phyloP scores from a whole-genome alignment of 495 filamentous ascomycete genomes.

The Annulohypoxylon maeteangense region DNA sequence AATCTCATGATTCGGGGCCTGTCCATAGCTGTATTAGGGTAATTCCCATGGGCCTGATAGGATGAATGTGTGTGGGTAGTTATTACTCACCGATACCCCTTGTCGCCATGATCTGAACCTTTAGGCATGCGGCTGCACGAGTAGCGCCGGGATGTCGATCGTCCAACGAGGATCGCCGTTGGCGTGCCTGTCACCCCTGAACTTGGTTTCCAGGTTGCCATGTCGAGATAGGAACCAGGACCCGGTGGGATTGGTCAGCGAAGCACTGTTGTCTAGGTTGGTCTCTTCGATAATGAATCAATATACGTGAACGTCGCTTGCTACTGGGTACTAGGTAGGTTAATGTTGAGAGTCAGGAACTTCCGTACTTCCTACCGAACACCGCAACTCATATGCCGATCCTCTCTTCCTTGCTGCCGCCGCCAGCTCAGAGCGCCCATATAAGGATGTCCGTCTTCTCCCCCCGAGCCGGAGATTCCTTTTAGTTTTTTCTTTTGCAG shows the following conservation, averaged over 20 bases:
- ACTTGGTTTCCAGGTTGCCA: conserved; percentile 17
- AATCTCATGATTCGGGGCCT: conserved; percentile 36
- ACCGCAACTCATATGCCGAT: conserved; percentile 41
- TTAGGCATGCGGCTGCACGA: conserved; percentile 41
- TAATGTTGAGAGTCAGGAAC: conserved; percentile 25
- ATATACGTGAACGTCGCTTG: conserved; percentile 34
- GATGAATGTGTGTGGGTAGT: conserved; percentile 25
- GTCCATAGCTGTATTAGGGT: conserved; percentile 32
- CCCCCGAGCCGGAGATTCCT: conserved; percentile 8
- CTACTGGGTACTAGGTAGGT: too few relatives aligned
- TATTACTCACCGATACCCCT: conserved; percentile 32
- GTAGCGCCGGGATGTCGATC: conserved; percentile 42
- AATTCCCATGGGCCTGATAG: conserved; percentile 26
- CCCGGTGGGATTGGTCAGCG: conserved; percentile 36
- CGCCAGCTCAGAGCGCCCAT: conserved; percentile 18
- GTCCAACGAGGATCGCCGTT: conserved; percentile 25
- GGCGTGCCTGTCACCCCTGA: conserved; percentile 20
- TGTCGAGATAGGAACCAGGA: conserved; percentile 27
- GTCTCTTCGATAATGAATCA: conserved; percentile 35
- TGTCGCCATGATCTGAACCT: conserved; percentile 32
- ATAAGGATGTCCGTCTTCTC: conserved; percentile 32
- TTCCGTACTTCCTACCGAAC: conserved; percentile 24
- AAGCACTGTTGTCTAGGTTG: conserved; percentile 29
- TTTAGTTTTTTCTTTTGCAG: conserved; percentile 12
- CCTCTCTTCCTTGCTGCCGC: conserved; percentile 11